Evolutionary conservation across 2,329 filamentous ascomycete species (phyloP).

Genomic region (Helotiales sp.): DNA sequence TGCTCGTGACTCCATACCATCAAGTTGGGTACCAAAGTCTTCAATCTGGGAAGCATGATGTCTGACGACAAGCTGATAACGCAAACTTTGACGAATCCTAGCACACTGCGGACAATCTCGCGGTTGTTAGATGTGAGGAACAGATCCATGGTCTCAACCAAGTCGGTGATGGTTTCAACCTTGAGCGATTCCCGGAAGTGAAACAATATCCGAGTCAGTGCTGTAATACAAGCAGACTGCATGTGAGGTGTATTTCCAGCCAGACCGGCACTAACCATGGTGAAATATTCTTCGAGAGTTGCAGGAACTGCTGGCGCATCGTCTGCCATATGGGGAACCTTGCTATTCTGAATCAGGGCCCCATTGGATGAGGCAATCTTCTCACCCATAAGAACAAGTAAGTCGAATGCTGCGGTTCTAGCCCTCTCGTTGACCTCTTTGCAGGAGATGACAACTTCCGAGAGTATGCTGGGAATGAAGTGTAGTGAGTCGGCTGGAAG

Average conservation of each 20-base stretch:
- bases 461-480: slow-evolving; percentile 88
- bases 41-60: slow-evolving; percentile 75
- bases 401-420: slow-evolving; percentile 82
- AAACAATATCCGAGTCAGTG: slow-evolving; percentile 88
- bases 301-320: slow-evolving; percentile 77
- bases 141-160: slow-evolving; percentile 93
- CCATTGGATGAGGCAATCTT: slow-evolving; percentile 69
- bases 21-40: slow-evolving; percentile 79
- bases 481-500: slow-evolving; percentile 78
- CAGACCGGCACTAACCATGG: slow-evolving; percentile 95
- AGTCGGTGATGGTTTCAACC: slow-evolving; percentile 70
- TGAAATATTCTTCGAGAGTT: slow-evolving; percentile 92
- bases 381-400: slow-evolving; percentile 85
- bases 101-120: slow-evolving; percentile 90
- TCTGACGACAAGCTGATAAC: slow-evolving; percentile 81
- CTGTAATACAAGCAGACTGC: slow-evolving; percentile 96
- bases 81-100: slow-evolving; percentile 96
- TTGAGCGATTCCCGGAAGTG: slow-evolving; percentile 77
- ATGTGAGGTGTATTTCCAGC: slow-evolving; percentile 93
- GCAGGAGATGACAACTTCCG: slow-evolving; percentile 92
- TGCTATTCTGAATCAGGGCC: slow-evolving; percentile 77
- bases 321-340: slow-evolving; percentile 82
- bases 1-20: slow-evolving; percentile 98
- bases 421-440: slow-evolving; percentile 98
- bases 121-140: slow-evolving; percentile 96